Conservation (phyloP, 768 basidiomycete genomes). For the Leccinellum luteum region DNA sequence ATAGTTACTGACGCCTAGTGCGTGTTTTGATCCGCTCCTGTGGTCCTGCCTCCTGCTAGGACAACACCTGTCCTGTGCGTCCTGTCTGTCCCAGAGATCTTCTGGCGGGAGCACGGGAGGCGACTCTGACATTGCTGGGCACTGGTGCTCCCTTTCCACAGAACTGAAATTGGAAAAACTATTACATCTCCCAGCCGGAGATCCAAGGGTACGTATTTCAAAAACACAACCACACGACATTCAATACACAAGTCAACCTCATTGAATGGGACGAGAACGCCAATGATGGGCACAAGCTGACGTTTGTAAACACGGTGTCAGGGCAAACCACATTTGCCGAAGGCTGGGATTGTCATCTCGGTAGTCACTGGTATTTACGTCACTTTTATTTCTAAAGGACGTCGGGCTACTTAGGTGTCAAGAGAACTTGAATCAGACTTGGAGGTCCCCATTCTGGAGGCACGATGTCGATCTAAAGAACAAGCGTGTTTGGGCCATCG, state of each 20-base stretch:
- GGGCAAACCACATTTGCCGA: slow-evolving; percentile 28
- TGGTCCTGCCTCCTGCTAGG: neutral
- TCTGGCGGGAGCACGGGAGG: neutral
- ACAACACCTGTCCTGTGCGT: slow-evolving; percentile 6
- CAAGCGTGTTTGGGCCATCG: slow-evolving; percentile 57
- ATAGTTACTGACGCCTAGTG: neutral
- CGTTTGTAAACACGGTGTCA: slow-evolving; percentile 30
- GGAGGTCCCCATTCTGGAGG: slow-evolving; percentile 43
- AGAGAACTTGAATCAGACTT: slow-evolving; percentile 33
- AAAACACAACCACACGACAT: slow-evolving; percentile 43
- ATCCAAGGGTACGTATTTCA: slow-evolving; percentile 34
- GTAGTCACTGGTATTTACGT: slow-evolving; percentile 3
- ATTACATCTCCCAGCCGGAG: slow-evolving; percentile 3
- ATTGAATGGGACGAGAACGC: slow-evolving; percentile 45
- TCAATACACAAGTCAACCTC: slow-evolving; percentile 31
- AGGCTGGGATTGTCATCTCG: slow-evolving; percentile 1
- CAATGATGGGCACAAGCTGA: slow-evolving; percentile 43
- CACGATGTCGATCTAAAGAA: slow-evolving; percentile 52
- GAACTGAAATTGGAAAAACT: neutral
- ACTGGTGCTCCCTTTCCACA: slow-evolving; percentile 1
- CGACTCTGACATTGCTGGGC: neutral
- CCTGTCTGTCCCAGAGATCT: neutral
- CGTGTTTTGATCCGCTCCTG: neutral
- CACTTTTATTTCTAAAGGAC: neutral
- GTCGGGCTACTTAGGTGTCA: neutral